Base-by-base conservation (phyloP, 805 yeast species). In the Sugiyamaella americana region DNA sequence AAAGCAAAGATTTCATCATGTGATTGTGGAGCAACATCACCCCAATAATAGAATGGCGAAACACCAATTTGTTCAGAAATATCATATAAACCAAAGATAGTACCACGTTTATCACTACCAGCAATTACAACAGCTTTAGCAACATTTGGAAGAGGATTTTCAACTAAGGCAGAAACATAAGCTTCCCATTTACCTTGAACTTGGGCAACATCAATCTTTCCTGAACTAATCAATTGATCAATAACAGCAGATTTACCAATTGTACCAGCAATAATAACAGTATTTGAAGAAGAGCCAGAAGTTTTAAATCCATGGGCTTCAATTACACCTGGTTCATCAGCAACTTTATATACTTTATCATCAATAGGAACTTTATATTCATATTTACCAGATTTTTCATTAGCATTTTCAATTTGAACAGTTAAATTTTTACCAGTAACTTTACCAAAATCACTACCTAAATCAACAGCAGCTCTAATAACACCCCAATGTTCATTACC, bases 1-100 rank as follows among this genome's bases (percentile, higher is more conserved):
- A 37, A 26, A 5, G 50, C 54, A 19, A 24, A 48, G 11, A 51
- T 41, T 3, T 37, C 45, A 5, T 13, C 20, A 19, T 49, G 41
- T 13, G 40, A 37, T 17, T 29, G 37, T n/a, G 43, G 37, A 2
- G 19, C 39, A 6, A 46, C 47, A 17, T 51, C 54, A 4, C 50
- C 54, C 52, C 50, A 50, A 29, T 35, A 50, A 39, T 50, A 41
- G 24, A 47, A 44, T 18, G 53, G 53, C 11, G 53, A 50, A 3
- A 50, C 51, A 5, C 53, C 53, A 26, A 50, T 50, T 34, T 47
- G 51, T 46, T 44, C 43, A 16, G 51, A 50, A 17, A 50, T 44
- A 20, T 44, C 47, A 24, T 50, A 50, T 17, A 50, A 6, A 21
- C 53, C 53, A 37, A 38, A 50, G 4, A 46, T 47, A 4, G 53